These are phyloP conservation scores for Colletotrichum melonis DNA, from an alignment of 2,329 filamentous ascomycete species.

Conservation along the genomic window DNA sequence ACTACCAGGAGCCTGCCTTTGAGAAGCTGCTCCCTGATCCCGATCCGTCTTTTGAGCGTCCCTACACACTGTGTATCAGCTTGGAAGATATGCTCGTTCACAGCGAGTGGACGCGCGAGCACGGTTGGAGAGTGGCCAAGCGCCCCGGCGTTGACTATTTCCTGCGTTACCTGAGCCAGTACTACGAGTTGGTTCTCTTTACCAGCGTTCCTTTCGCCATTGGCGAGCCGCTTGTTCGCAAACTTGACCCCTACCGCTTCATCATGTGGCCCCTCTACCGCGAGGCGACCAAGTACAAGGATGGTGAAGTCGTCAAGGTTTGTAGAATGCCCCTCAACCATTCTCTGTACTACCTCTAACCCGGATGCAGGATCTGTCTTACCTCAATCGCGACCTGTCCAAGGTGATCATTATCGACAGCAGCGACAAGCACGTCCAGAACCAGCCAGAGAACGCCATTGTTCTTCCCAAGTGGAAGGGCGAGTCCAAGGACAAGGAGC, in stretches of 20 bases:
- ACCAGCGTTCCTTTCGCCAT: conserved; percentile 87
- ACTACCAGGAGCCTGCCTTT: conserved; percentile 97
- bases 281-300: conserved; percentile 96
- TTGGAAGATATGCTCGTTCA: conserved; percentile 95
- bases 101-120: conserved; percentile 92
- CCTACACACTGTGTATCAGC: conserved; percentile 92
- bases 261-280: conserved; percentile 95
- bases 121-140: conserved; percentile 96
- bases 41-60: conserved; percentile 82
- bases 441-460: conserved; percentile 97
- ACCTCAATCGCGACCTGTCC: conserved; percentile 93
- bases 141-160: conserved; percentile 97
- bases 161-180: conserved; percentile 93
- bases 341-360: conserved; percentile 32
- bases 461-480: conserved; percentile 92
- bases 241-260: conserved; percentile 94
- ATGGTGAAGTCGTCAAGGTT: conserved; percentile 96
- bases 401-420: conserved; percentile 97
- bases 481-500: conserved; percentile 82
- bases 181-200: conserved; percentile 98
- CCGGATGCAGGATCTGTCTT: conserved; percentile 82
- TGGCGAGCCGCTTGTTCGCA: conserved; percentile 88
- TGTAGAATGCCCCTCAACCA: conserved; percentile 34
- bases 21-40: conserved; percentile 89
- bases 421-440: conserved; percentile 81